Evolutionary conservation across 805 yeast species (phyloP).

Genomic region (Crinitomyces ghanaensis): DNA sequence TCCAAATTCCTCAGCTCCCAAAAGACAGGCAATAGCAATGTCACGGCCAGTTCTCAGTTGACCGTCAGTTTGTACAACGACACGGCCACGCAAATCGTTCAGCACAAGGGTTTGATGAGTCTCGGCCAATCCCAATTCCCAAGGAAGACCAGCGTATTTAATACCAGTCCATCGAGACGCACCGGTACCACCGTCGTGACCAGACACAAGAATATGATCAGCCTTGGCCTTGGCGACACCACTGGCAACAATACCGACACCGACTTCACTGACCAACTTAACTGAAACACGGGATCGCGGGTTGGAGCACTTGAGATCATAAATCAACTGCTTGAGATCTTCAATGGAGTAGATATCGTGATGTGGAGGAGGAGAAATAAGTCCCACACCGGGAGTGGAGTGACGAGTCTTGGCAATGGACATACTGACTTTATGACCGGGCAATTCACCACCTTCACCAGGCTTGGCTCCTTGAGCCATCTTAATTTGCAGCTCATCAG

Average conservation of each 20-base stretch:
- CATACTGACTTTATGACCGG: slow-evolving; percentile 83
- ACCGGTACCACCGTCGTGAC: slow-evolving; percentile 99
- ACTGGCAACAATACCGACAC: slow-evolving; percentile 97
- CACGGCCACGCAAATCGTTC: slow-evolving; percentile 93
- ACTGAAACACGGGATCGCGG: slow-evolving; percentile 97
- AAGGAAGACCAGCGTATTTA: slow-evolving; percentile 94
- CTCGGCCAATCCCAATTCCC: slow-evolving; percentile 98
- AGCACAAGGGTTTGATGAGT: slow-evolving; percentile 94
- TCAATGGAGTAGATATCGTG: slow-evolving; percentile 97
- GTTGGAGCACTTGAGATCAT: slow-evolving; percentile 92
- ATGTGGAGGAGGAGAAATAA: slow-evolving; percentile 97
- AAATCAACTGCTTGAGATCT: slow-evolving; percentile 91
- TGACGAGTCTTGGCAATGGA: slow-evolving; percentile 91
- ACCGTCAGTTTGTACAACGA: slow-evolving; percentile 95
- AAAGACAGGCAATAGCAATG: slow-evolving; percentile 86
- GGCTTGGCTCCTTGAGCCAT: slow-evolving; percentile 99
- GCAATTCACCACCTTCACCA: slow-evolving; percentile 99
- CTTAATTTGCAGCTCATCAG: slow-evolving; percentile 94
- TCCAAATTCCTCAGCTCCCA: slow-evolving; percentile 99
- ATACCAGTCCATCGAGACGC: slow-evolving; percentile 97
- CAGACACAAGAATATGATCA: slow-evolving; percentile 88
- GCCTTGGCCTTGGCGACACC: slow-evolving; percentile 99
- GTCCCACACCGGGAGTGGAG: slow-evolving; percentile 93
- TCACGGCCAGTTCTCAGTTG: slow-evolving; percentile 96
- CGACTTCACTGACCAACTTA: slow-evolving; percentile 93